Evolutionary conservation across 2,329 filamentous ascomycete genomes (phyloP), one percentile per base, ranked within the genome.

Genomic region (Aurifilum marmelostoma): DNA sequence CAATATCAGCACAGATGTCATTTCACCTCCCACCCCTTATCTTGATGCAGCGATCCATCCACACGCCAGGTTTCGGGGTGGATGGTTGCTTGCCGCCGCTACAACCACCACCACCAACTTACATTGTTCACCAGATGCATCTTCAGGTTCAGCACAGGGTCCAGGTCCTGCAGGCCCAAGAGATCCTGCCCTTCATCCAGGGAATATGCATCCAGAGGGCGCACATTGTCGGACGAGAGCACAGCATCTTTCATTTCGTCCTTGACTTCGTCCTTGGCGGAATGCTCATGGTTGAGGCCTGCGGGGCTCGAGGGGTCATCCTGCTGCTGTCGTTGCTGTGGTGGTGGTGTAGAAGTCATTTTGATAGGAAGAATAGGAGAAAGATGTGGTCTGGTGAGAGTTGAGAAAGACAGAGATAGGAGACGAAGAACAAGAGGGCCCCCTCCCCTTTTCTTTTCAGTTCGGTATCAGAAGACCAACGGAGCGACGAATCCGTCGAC

Each of bases 121-220:
- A 82, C 83, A 73, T 88, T 82, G 74, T 88, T 88, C 67, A 88
- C 81, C 63, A 88, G 75, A 73, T 85, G 81, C 84, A 88, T 88
- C 75, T 88, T 88, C 1, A 81, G 79, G 72, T 83, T 83, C 50
- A 88, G 76, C 2, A 83, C 84, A 1, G 83, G 83, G 72, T 88
- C 85, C n/a, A 83, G 77, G 71, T 82, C 78, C 74, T 87, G 83
- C n/a, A 79, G 75, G 6, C 79, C 79, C 54, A 87, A 76, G 32
- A 87, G 73, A 72, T 87, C 84, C 67, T 73, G 69, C 7, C 67
- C 71, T n/a, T 67, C 63, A 39, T 27, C 37, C 39, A 71, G 37
- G 2, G 67, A 69, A 50, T 61, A 24, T 11, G 34, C 61, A n/a
- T 72, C 69, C 21, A 34, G 34, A 1, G 58, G 58, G 52, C 14